phyloP scores from a whole-genome alignment of 83 land plant species.

The Thuja plicata region DNA sequence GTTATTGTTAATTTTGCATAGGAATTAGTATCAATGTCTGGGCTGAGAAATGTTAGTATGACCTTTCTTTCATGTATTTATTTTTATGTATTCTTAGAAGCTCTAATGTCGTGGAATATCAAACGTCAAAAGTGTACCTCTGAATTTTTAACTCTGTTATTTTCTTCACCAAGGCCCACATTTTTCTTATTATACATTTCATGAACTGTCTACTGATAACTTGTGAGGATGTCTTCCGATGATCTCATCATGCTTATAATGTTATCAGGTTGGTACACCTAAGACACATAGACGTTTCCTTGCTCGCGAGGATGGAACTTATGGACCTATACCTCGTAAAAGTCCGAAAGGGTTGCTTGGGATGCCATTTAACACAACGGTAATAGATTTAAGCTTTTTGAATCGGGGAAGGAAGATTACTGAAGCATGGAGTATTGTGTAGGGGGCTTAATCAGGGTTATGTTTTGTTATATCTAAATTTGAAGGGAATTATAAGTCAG shows the following conservation, averaged over 20 bases:
- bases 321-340: slow-evolving; percentile 93
- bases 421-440: neutral
- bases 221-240: neutral
- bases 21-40: neutral
- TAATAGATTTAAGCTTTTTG: slow-evolving; percentile 20
- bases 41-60: neutral
- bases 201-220: neutral
- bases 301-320: slow-evolving; percentile 92
- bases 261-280: slow-evolving; percentile 85
- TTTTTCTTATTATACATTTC: neutral
- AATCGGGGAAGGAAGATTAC: neutral
- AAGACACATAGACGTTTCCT: slow-evolving; percentile 91
- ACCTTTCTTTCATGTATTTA: neutral
- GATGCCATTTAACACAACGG: slow-evolving; percentile 99
- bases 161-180: neutral
- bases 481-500: neutral
- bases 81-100: neutral
- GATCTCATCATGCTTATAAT: neutral
- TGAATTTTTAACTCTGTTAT: neutral
- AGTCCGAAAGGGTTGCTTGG: slow-evolving; percentile 90
- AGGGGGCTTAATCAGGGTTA: neutral
- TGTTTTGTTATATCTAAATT: neutral
- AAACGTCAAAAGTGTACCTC: neutral
- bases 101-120: neutral
- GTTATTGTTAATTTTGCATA: neutral